Conservation (phyloP, 805 yeast species). For the Clavispora asparagi region DNA sequence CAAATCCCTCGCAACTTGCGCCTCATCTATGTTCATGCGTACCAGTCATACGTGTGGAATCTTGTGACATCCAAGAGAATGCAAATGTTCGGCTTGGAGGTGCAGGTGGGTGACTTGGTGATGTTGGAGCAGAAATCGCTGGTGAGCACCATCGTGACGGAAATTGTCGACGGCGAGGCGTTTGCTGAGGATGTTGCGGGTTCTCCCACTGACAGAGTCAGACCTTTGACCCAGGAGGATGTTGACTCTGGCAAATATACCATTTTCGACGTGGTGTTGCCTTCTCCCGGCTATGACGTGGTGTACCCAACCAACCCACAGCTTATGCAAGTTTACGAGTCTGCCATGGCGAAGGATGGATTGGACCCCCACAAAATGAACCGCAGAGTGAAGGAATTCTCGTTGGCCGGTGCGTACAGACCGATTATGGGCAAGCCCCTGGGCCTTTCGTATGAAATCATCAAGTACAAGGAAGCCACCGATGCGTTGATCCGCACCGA, state of each 20-base stretch:
- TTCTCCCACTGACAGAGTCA: conserved; percentile 58
- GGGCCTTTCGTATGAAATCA: conserved; percentile 54
- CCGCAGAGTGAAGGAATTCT: conserved; percentile 81
- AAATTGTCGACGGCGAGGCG: conserved; percentile 38
- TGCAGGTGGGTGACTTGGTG: conserved; percentile 81
- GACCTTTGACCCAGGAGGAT: conserved; percentile 72
- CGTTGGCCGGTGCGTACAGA: conserved; percentile 88
- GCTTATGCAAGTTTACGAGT: conserved; percentile 57
- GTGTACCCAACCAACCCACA: conserved; percentile 68
- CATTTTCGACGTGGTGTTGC: conserved; percentile 82
- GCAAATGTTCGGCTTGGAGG: conserved; percentile 59
- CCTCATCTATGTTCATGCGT: conserved; percentile 95
- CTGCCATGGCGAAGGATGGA: conserved; percentile 72
- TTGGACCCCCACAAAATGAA: conserved; percentile 83
- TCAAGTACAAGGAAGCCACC: conserved; percentile 57
- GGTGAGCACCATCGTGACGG: conserved; percentile 14
- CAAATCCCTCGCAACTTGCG: conserved; percentile 88
- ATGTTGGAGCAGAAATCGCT: conserved; percentile 24
- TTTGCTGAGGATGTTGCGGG: conserved; percentile 69
- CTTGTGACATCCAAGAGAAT: conserved; percentile 73
- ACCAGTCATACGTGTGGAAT: conserved; percentile 96
- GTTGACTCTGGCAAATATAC: conserved; percentile 50
- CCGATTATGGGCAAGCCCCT: conserved; percentile 61
- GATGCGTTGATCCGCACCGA: conserved; percentile 81
- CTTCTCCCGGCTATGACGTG: conserved; percentile 97